Conservation (phyloP, 371 early-diverging fungal genomes). For the Mucor lusitanicus region DNA sequence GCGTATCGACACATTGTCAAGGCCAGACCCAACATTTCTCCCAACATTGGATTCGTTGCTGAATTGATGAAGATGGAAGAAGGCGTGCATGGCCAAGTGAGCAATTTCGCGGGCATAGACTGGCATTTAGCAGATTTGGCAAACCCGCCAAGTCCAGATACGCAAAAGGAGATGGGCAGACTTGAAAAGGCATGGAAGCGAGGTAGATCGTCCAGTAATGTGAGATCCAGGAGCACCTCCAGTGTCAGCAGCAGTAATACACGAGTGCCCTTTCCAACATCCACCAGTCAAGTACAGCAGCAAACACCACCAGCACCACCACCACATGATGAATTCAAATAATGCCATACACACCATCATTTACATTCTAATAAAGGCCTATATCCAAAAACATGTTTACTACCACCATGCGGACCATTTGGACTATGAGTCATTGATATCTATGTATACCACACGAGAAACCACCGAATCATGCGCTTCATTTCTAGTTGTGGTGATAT, state of each 20-base stretch:
- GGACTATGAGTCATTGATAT: too few relatives aligned
- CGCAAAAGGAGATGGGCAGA: slow-evolving; percentile 17
- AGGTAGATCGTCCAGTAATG: neutral
- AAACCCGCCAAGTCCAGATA: slow-evolving; percentile 21
- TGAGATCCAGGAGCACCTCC: neutral
- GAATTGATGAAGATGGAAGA: slow-evolving; percentile 76
- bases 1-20: slow-evolving; percentile 76
- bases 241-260: neutral
- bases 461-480: too few relatives aligned
- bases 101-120: slow-evolving; percentile 47
- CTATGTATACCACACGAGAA: too few relatives aligned
- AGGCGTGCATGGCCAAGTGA: slow-evolving; percentile 57
- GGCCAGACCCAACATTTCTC: slow-evolving; percentile 74
- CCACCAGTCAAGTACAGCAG: neutral
- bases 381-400: too few relatives aligned
- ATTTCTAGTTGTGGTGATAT: neutral
- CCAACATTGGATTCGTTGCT: slow-evolving; percentile 86
- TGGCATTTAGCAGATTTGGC: slow-evolving; percentile 28
- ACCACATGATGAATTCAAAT: too few relatives aligned
- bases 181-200: slow-evolving; percentile 22
- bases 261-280: neutral
- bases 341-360: too few relatives aligned
- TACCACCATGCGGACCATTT: too few relatives aligned
- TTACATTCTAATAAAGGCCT: too few relatives aligned
- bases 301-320: neutral